phyloP scores from a whole-genome alignment of 495 filamentous ascomycete species.

The Penicillium silybi region DNA sequence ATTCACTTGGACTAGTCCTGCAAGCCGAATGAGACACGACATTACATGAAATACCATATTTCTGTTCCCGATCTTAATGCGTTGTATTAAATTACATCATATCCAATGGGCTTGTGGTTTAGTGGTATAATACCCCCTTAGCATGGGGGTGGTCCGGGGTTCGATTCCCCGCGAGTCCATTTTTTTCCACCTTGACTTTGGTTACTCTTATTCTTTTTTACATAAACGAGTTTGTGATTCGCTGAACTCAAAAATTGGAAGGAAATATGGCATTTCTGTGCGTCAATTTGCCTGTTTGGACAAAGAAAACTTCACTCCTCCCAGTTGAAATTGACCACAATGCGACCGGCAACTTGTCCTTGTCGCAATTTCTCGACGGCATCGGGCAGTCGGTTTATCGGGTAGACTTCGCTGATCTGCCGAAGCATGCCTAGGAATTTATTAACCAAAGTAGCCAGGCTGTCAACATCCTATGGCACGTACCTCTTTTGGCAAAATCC shows the following conservation, averaged over 20 bases:
- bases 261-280: not conserved
- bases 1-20: too few species aligned
- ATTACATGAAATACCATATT: not conserved
- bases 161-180: slow-evolving; percentile 52
- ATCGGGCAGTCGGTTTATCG: slow-evolving; percentile 34
- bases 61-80: not conserved
- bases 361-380: slow-evolving; percentile 36
- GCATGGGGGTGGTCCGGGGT: slow-evolving; percentile 53
- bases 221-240: not conserved
- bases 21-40: not conserved
- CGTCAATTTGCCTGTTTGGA: not conserved
- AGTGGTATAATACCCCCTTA: slow-evolving; percentile 43
- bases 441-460: not conserved
- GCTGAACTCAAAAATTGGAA: not conserved
- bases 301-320: slow-evolving; percentile 7
- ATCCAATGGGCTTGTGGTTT: slow-evolving; percentile 42
- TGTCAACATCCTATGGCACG: not conserved
- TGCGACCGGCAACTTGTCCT: slow-evolving; percentile 45
- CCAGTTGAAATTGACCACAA: slow-evolving; percentile 49
- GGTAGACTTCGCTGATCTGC: slow-evolving; percentile 39
- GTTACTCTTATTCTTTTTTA: too few species aligned
- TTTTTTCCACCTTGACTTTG: not conserved
- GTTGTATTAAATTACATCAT: not conserved
- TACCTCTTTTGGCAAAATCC: slow-evolving; percentile 42
- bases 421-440: slow-evolving; percentile 24